Base-by-base conservation (phyloP, 1,284 basidiomycete genomes). In the Exobasidium cylindrosporum region DNA sequence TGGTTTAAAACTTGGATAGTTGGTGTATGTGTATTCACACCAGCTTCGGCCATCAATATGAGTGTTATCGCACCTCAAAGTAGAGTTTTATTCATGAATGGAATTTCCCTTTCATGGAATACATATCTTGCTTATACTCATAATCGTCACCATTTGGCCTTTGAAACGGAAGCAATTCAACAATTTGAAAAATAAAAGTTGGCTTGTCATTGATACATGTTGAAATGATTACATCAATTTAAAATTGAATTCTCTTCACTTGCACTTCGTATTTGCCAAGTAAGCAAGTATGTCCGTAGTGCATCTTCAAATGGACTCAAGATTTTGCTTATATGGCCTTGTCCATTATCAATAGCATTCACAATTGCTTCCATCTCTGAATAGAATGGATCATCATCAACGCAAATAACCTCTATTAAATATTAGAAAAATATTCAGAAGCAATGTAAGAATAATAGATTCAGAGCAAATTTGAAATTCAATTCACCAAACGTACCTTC, bases 301-400 rank as follows among this genome's bases (percentile, higher is more conserved):
- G 65, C 65, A 17, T 67, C 65, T 5, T 54, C 63, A 44, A 45
- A 67, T 5, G 35, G 10, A 24, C 50, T 57, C n/a, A 64, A 52
- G 24, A 54, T 52, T 32, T 26, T 43, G 45, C 14, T 43, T 40
- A 14, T 7, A 1, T 2, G 11, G n/a, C 24, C 40, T 4, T 28
- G 14, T 7, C 10, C 13, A 5, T 3, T 21, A 11, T 49, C 55
- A 2, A 24, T n/a, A 1, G 32, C 55, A 1, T 14, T 31, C 2
- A 68, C 53, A 0, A 70, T 35, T 21, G 61, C 57, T 47, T 65
- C 29, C 29, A 69, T 57, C 44, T 70, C 61, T 14, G 64, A 49
- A 1, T 53, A 28, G 64, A 70, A 70, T 1, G 68, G 66, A 54
- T 70, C 68, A 29, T 68, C 68, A 26, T 61, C 13, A 10, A 11